Conservation (phyloP, 768 basidiomycete species). For the Rossbeevera mucosa region DNA sequence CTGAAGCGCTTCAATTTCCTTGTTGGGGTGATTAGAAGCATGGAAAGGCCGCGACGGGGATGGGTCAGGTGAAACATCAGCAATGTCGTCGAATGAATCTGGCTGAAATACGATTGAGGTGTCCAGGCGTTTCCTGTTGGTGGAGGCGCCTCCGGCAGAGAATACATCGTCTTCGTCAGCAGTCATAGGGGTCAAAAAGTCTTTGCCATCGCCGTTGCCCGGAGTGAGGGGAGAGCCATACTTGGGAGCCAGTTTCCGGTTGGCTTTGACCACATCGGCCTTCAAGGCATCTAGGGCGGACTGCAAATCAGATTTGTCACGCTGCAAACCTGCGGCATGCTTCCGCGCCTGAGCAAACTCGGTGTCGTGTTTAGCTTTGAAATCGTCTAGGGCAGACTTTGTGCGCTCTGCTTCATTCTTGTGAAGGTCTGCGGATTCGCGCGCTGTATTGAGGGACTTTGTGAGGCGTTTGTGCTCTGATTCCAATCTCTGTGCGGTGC, state of each 20-base stretch:
- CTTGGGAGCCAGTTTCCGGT: slow-evolving; percentile 49
- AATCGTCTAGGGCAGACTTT: slow-evolving; percentile 56
- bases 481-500: slow-evolving; percentile 65
- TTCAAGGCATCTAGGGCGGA: slow-evolving; percentile 72
- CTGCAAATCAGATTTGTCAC: slow-evolving; percentile 92
- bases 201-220: slow-evolving; percentile 40
- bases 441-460: slow-evolving; percentile 64
- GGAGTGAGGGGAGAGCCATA: slow-evolving; percentile 76
- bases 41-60: slow-evolving; percentile 61
- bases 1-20: slow-evolving; percentile 78
- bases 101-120: slow-evolving; percentile 44
- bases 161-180: slow-evolving; percentile 64
- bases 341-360: slow-evolving; percentile 90
- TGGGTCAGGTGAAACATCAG: slow-evolving; percentile 57
- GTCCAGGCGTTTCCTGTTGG: slow-evolving; percentile 54
- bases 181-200: slow-evolving; percentile 56
- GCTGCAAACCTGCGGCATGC: slow-evolving; percentile 77
- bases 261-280: slow-evolving; percentile 64
- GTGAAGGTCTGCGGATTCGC: slow-evolving; percentile 75
- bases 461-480: slow-evolving; percentile 79
- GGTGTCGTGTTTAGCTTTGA: slow-evolving; percentile 90
- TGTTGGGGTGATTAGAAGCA: slow-evolving; percentile 68
- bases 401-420: slow-evolving; percentile 84
- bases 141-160: slow-evolving; percentile 55
- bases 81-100: slow-evolving; percentile 45